Conservation (phyloP, 2,329 filamentous ascomycete genomes). For the Proliferodiscus dingleyae region DNA sequence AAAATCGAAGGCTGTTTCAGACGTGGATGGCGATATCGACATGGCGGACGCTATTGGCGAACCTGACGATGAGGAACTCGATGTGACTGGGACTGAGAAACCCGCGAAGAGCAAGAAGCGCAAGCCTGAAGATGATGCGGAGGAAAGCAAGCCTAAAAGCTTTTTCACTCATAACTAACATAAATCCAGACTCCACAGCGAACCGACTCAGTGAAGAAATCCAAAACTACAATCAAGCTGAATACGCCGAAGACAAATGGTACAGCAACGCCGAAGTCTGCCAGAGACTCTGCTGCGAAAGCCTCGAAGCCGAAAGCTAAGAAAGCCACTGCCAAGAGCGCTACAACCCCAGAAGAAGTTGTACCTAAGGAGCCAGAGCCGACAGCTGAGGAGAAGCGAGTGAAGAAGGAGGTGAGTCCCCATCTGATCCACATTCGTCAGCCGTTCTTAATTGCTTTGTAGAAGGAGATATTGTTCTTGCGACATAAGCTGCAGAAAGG, state of each 20-base stretch:
- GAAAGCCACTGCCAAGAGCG: conserved; percentile 48
- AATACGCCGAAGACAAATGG: conserved; percentile 66
- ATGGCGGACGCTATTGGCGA: conserved; percentile 50
- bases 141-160: conserved; percentile 44
- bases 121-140: conserved; percentile 76
- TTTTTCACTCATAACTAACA: conserved; percentile 16
- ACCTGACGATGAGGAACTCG: conserved; percentile 50
- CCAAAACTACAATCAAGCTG: conserved; percentile 62
- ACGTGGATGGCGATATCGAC: conserved; percentile 51
- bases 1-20: conserved; percentile 39
- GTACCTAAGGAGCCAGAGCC: conserved; percentile 52
- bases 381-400: conserved; percentile 51
- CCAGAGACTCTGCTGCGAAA: conserved; percentile 34
- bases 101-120: conserved; percentile 67
- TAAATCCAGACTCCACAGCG: conserved; percentile 49
- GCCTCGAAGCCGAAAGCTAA: conserved; percentile 42
- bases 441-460: conserved; percentile 33
- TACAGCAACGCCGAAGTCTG: conserved; percentile 29
- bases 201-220: conserved; percentile 61
- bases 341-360: conserved; percentile 49
- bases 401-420: conserved; percentile 53
- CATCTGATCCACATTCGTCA: neutral
- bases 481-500: conserved; percentile 94
- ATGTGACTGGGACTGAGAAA: conserved; percentile 43
- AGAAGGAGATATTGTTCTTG: conserved; percentile 83